Base-by-base conservation (phyloP, 2,329 filamentous ascomycete genomes). In the Nectriaceae sp. region DNA sequence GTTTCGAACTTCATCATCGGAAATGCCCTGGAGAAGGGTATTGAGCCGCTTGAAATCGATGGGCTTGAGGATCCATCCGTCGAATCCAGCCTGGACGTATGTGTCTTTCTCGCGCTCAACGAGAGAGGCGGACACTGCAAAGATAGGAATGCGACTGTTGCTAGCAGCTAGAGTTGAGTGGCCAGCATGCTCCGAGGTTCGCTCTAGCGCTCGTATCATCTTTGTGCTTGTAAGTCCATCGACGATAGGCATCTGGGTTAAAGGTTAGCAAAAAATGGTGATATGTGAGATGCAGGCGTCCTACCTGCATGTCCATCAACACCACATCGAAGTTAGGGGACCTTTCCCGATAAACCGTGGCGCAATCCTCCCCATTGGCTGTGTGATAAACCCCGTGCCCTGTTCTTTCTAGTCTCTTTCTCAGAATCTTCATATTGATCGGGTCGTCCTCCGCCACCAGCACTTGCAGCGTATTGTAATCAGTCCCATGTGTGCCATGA, bases 251-350 rank as follows among this genome's bases (percentile, higher is more conserved):
- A 96, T 96, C 90, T 95, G n/a, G 18, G 40, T 19, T 2, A 22
- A 16, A 21, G 16, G 38, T 54, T 50, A 55, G 39, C 16, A 44
- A 20, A 10, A 10, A 5, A 11, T 16, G n/a, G 22, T 18, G 18
- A 3, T n/a, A n/a, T n/a, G n/a, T n/a, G n/a, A n/a, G n/a, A n/a
- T n/a, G n/a, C n/a, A n/a, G 4, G 3, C 35, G 4, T 19, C 82
- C 69, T 65, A 91, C 90, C 78, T 96, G 90, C 80, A 96, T 90
- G 64, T 96, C 91, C 91, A 96, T 96, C 53, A 96, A 75, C 40
- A 96, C 77, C 4, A 90, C 85, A 65, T 96, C 90, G 61, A 89
- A 94, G 19, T 72, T 70, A 21, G 67, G 67, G 0, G 84, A 75
- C 42, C 77, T 78, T 39, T 89, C 86, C 42, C 77, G 78, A 65